Percentiles rank a stretch among this genome's conserved stretches.
phyloP scores from a whole-genome alignment of 768 basidiomycete genomes.

The Leccinum incarnatum region DNA sequence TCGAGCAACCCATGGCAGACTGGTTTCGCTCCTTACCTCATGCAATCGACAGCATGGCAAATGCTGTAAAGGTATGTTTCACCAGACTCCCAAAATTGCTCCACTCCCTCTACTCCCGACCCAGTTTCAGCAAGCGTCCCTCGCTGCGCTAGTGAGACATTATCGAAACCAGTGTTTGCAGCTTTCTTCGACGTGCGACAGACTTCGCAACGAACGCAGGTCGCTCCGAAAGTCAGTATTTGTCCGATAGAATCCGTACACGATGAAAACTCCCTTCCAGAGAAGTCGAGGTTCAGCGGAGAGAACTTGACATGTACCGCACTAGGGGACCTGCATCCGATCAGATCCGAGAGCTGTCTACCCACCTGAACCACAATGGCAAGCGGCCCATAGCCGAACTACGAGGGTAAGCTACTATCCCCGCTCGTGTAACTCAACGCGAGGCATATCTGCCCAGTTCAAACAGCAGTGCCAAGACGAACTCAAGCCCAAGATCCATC shows the following conservation, averaged over 20 bases:
- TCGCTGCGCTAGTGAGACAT: conserved; percentile 64
- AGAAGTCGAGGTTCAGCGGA: conserved; percentile 44
- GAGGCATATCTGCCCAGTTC: conserved; percentile 14
- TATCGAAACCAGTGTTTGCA: conserved; percentile 60
- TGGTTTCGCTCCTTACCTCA: conserved; percentile 72
- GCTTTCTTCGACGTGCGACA: conserved; percentile 31
- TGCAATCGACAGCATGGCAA: conserved; percentile 61
- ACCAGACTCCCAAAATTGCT: no score
- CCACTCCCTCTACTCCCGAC: not conserved
- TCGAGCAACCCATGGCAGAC: conserved; percentile 77
- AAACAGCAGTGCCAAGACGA: conserved; percentile 28
- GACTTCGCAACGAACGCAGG: conserved; percentile 39
- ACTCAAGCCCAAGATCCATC: conserved; percentile 62
- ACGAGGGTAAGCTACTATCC: conserved; percentile 37
- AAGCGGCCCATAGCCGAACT: conserved; percentile 58
- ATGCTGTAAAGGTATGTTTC: conserved; percentile 57
- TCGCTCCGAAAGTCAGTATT: conserved; percentile 51
- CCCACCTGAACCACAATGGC: conserved; percentile 51
- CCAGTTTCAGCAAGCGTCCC: conserved; percentile 78
- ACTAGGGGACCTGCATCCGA: conserved; percentile 28
- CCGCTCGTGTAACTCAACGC: not conserved
- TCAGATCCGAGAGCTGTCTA: conserved; percentile 34
- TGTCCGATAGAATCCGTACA: conserved; percentile 1
- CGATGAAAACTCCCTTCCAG: conserved; percentile 32
- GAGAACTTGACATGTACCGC: conserved; percentile 51